Base-by-base conservation (phyloP, 257 asterid genomes). In the Rehmannia glutinosa region DNA sequence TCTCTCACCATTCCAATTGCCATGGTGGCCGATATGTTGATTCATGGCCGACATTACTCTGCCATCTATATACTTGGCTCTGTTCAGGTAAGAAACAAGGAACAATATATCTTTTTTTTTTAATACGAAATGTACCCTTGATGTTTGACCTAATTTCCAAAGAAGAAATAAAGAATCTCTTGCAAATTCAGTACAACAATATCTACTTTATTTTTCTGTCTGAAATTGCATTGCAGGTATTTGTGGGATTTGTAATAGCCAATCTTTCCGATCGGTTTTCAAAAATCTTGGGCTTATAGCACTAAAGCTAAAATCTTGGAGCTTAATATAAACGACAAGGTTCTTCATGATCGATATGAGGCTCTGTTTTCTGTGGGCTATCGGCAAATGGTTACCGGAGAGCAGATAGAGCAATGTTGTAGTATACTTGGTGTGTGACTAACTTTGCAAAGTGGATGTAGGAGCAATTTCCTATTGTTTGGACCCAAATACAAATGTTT, bases 1-100 rank as follows among this genome's bases (percentile, higher is more conserved):
- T 94, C 99, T 42, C 96, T 94, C 55, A 94, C 97, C 69, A 94
- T 94, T 67, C 99, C 99, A n/a, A 85, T 94, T 8, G 97, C 99
- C 42, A 94, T 94, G 99, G 79, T 87, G 62, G 99, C 99, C 25
- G 99, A 94, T 74, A 94, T 94, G 95, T 51, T 86, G 71, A 91
- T 94, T 73, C 99, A 94, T 42, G 99, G 99, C 8, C 88, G 99
- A 3, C 97, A 84, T 68, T 94, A 91, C 77, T 94, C 99, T 13
- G 92, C 95, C 59, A 84, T 91, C 60, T 94, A 94, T 58, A 77
- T 94, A 64, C 82, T 87, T 21, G 99, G 99, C 66, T 94, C 99
- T 5, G 87, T 72, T 74, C 99, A 94, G 97, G 97, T 92, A 12
- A 27, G 21, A 6, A 7, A 27, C 13, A 12, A 12, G 33, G 5